Base-by-base conservation (phyloP, 75 land plant species). In the Cunninghamia lanceolata region DNA sequence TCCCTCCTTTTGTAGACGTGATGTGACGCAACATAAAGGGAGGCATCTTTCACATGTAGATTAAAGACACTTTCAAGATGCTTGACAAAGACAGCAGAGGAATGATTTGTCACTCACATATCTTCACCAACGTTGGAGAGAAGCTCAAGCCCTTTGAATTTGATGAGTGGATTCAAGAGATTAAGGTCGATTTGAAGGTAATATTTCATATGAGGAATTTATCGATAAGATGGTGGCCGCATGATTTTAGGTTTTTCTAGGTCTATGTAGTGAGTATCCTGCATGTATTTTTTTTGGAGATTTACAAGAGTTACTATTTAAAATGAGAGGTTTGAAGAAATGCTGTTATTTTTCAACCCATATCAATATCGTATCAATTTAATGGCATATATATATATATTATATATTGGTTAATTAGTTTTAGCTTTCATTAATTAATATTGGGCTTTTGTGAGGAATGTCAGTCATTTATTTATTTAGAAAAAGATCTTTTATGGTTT, bases 21-120 rank as follows among this genome's bases (percentile, higher is more conserved):
- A 93, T 92, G 96, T 63, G 85, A 34, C 89, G 88, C 87, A 90
- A 93, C 89, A 66, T 93, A 85, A 89, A 88, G 70, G 85, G 86
- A 1, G 91, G 89, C 90, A 93, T 89, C 46, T 91, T 92, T 88
- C 94, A 94, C 73, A 86, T 89, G 73, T 94, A 92, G 90, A 90
- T 95, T 13, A 93, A 94, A 84, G 95, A 94, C 73, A 94, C 97
- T 34, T 95, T 95, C 87, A 90, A 91, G 85, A 96, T 94, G 25
- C 91, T 95, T 84, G 95, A 94, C 83, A 95, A 95, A 91, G 97
- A 95, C 8, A 50, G 79, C 53, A 94, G 93, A 84, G 93, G 95
- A 17, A 88, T 42, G 84, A 95, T 94, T 71, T 85, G 91, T 92
- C 35, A 73, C 90, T 92, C 52, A 15, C 95, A 94, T 84, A 89